Evolutionary conservation across 2,329 filamentous ascomycete genomes (phyloP).

Genomic region (Escovopsis weberi): DNA sequence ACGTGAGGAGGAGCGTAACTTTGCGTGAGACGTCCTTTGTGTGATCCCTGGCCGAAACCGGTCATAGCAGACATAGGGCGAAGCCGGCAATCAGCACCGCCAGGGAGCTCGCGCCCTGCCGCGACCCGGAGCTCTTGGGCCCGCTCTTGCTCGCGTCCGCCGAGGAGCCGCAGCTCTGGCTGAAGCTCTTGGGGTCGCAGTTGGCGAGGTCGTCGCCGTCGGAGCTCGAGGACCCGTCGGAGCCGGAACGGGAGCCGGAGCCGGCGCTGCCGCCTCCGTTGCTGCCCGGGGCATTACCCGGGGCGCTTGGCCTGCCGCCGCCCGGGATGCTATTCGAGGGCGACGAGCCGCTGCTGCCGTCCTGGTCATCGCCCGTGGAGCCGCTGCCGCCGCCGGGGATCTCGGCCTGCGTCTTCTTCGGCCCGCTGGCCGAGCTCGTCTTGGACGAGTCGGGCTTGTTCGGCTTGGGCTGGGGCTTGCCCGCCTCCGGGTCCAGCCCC

Average conservation of each 20-base stretch:
- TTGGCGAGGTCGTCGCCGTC: slow-evolving; percentile 11
- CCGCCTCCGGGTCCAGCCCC: slow-evolving; percentile 54
- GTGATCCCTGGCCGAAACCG: too few relatives aligned
- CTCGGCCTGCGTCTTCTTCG: slow-evolving; percentile 12
- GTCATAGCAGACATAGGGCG: slow-evolving; percentile 23
- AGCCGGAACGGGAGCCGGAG: slow-evolving; percentile 8
- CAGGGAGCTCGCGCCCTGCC: slow-evolving; percentile 20
- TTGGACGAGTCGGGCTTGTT: slow-evolving; percentile 3
- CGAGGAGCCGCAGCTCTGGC: slow-evolving; percentile 22
- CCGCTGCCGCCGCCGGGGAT: slow-evolving; percentile 17
- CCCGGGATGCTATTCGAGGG: slow-evolving; percentile 6
- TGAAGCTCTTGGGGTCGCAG: slow-evolving; percentile 26
- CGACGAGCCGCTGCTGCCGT: slow-evolving; percentile 4
- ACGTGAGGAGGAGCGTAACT: too few relatives aligned
- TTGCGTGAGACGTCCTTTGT: too few relatives aligned
- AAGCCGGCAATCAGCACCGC: slow-evolving; percentile 23
- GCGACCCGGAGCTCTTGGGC: slow-evolving; percentile 18
- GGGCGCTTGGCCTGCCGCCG: neutral
- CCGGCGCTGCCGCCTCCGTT: slow-evolving; percentile 9
- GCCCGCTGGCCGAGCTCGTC: slow-evolving; percentile 7
- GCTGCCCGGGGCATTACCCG: neutral
- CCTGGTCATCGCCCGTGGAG: slow-evolving; percentile 13
- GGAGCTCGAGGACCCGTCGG: slow-evolving; percentile 5
- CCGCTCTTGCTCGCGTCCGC: slow-evolving; percentile 16
- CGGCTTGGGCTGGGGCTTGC: slow-evolving; percentile 12